A percentile compares a stretch with the other conserved stretches of the same genome.
Conservation (phyloP, 495 filamentous ascomycete genomes). For the Terfezia claveryi region DNA sequence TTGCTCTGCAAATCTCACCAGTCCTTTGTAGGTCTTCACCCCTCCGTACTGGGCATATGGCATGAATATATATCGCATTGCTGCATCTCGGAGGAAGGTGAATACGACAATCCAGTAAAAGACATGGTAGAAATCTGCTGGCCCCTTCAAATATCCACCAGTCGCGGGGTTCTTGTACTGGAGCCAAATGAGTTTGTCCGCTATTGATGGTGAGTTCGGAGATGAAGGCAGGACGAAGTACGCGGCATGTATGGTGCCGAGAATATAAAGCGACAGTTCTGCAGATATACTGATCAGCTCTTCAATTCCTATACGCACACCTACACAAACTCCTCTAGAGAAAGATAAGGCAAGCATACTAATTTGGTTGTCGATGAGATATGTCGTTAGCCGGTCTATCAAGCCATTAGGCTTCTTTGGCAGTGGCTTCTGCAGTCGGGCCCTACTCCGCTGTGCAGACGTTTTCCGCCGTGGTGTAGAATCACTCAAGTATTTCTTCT, state of each 20-base stretch:
- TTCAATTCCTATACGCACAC: too few species aligned
- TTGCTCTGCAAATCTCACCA: slow-evolving; percentile 74
- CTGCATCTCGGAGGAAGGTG: slow-evolving; percentile 60
- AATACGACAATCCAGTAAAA: slow-evolving; percentile 60
- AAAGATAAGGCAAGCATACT: not conserved
- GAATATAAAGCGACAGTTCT: not conserved
- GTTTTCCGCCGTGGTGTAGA: not conserved
- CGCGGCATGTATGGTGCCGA: not conserved
- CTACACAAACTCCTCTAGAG: too few species aligned
- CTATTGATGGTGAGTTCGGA: not conserved
- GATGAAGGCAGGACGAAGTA: not conserved
- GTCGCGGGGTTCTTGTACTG: slow-evolving; percentile 53
- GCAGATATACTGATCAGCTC: not conserved
- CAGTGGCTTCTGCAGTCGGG: not conserved
- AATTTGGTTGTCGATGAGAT: not conserved
- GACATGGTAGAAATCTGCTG: slow-evolving; percentile 61
- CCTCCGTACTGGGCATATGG: slow-evolving; percentile 50
- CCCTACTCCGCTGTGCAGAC: not conserved
- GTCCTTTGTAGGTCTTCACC: slow-evolving; percentile 46
- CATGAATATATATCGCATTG: slow-evolving; percentile 66
- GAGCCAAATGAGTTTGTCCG: slow-evolving; percentile 38
- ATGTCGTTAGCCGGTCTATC: not conserved
- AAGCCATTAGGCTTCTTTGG: not conserved
- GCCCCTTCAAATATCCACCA: slow-evolving; percentile 48
- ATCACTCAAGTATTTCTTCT: not conserved